phyloP scores from a whole-genome alignment of 2,329 filamentous ascomycete genomes.

The Aureobasidium sp. region DNA sequence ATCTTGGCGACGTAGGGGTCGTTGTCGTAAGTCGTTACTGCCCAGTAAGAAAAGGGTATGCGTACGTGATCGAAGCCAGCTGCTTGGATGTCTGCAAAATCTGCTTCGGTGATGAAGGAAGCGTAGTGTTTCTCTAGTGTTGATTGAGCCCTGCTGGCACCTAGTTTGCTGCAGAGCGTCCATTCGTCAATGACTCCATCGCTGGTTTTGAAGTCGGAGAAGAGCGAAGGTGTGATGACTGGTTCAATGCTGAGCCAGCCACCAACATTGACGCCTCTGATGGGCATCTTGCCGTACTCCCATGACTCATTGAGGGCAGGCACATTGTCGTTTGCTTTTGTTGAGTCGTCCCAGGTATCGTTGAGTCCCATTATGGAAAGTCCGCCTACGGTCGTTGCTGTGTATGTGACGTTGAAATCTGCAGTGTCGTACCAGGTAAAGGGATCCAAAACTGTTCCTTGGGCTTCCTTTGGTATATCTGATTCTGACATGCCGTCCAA shows the following conservation, averaged over 20 bases:
- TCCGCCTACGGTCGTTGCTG: constrained; percentile 72
- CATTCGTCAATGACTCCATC: constrained; percentile 80
- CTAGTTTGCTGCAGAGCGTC: constrained; percentile 67
- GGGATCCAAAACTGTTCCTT: constrained; percentile 75
- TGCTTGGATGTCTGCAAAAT: constrained; percentile 74
- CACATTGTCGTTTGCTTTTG: constrained; percentile 69
- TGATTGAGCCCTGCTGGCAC: constrained; percentile 53
- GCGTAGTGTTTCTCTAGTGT: constrained; percentile 89
- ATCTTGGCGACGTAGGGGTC: constrained; percentile 85
- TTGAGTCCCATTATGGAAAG: constrained; percentile 88
- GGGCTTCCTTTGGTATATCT: constrained; percentile 50
- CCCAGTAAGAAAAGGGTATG: constrained; percentile 94
- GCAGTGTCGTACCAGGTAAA: constrained; percentile 85
- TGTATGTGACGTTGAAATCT: constrained; percentile 94
- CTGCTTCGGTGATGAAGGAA: constrained; percentile 75
- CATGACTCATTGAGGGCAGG: constrained; percentile 70
- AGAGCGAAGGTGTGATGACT: constrained; percentile 90
- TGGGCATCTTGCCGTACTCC: constrained; percentile 71
- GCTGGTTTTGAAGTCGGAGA: constrained; percentile 56
- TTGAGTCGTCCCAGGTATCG: constrained; percentile 77
- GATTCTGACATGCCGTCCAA: constrained; percentile 38
- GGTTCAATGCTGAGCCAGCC: constrained; percentile 93
- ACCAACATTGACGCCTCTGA: constrained; percentile 85
- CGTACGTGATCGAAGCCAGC: constrained; percentile 96
- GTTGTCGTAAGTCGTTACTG: constrained; percentile 71